phyloP scores from a whole-genome alignment of 257 asterid genomes.

The Scutellaria minor region DNA sequence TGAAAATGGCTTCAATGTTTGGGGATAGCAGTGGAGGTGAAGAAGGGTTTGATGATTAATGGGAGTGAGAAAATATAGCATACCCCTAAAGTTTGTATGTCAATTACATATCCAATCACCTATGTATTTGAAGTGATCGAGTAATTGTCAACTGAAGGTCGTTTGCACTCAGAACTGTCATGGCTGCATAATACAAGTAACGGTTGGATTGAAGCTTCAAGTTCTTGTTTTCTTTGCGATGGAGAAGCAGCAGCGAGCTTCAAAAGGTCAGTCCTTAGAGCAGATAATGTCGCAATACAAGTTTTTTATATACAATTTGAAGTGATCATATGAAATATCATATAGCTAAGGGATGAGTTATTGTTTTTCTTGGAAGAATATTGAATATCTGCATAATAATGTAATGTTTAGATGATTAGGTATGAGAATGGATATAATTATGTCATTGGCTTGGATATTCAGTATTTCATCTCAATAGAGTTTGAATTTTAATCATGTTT shows the following conservation, averaged over 20 bases:
- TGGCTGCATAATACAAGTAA: background rate
- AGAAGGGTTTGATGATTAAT: constrained; percentile 49
- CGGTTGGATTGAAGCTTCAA: constrained; percentile 2
- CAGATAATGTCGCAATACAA: background rate
- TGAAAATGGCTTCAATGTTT: constrained; percentile 96
- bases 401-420: background rate
- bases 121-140: constrained; percentile 11
- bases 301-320: constrained; percentile 4
- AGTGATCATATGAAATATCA: constrained; percentile 12
- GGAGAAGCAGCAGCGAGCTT: constrained; percentile 17
- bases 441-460: no score
- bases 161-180: background rate
- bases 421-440: no score
- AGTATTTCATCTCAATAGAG: no score
- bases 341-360: constrained; percentile 17
- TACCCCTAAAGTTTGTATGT: background rate
- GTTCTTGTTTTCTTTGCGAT: background rate
- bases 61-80: background rate
- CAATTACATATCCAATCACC: background rate
- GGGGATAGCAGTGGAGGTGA: constrained; percentile 83
- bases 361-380: constrained; percentile 10
- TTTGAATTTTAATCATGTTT: no score
- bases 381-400: background rate
- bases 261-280: constrained; percentile 18
- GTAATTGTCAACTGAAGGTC: background rate